Percentiles rank a stretch among this genome's conserved stretches.
phyloP scores from a whole-genome alignment of 2,329 filamentous ascomycete species.

The Amphichorda felina region DNA sequence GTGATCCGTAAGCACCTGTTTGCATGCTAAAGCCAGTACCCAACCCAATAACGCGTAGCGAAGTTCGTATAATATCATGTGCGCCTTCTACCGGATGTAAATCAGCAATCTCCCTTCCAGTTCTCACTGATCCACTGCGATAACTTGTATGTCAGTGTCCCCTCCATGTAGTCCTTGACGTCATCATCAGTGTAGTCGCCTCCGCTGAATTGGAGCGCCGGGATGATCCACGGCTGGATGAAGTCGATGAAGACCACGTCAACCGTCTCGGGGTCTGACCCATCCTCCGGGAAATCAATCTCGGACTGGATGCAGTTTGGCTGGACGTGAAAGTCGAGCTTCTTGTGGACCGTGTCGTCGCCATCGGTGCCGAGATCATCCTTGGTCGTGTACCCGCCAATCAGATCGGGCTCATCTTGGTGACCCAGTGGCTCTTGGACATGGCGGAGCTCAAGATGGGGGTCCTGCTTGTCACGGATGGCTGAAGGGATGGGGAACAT shows the following conservation, averaged over 20 bases:
- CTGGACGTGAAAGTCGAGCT: slow-evolving; percentile 61
- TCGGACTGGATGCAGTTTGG: slow-evolving; percentile 75
- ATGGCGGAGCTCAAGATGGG: slow-evolving; percentile 18
- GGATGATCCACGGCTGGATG: slow-evolving; percentile 68
- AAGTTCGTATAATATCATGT: background rate
- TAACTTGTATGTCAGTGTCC: slow-evolving; percentile 43
- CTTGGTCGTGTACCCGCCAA: slow-evolving; percentile 71
- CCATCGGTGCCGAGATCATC: slow-evolving; percentile 78
- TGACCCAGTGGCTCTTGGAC: slow-evolving; percentile 15
- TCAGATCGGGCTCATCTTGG: slow-evolving; percentile 28
- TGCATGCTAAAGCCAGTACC: too few relatives aligned
- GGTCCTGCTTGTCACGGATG: slow-evolving; percentile 8
- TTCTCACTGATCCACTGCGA: slow-evolving; percentile 46
- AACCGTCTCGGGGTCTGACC: slow-evolving; percentile 52
- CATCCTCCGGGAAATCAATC: slow-evolving; percentile 45
- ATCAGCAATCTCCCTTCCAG: slow-evolving; percentile 39
- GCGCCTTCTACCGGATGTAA: too few relatives aligned
- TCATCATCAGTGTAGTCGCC: slow-evolving; percentile 35
- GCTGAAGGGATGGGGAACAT: slow-evolving; percentile 11
- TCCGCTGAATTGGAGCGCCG: slow-evolving; percentile 55
- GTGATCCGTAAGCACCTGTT: too few relatives aligned
- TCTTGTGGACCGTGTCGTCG: slow-evolving; percentile 77
- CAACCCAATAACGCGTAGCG: too few relatives aligned
- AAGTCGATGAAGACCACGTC: slow-evolving; percentile 91
- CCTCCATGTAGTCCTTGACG: slow-evolving; percentile 38